Evolutionary conservation across 768 basidiomycete species (phyloP).

Genomic region (Roridomyces roridus): DNA sequence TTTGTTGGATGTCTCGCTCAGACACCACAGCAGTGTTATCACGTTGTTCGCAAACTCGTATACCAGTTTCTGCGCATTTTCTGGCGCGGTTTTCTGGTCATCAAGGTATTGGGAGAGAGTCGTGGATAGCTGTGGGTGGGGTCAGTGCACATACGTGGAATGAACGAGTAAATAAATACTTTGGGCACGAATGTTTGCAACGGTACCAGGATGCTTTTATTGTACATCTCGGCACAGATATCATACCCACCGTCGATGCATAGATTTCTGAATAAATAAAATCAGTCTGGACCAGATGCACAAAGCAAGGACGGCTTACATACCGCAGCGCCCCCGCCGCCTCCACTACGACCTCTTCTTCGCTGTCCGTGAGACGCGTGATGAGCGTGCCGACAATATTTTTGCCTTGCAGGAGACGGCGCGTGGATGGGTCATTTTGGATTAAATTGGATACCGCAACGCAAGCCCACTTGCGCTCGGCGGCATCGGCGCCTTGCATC

Average conservation of each 20-base stretch:
- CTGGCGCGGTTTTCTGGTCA: conserved; percentile 64
- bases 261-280: conserved; percentile 67
- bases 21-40: conserved; percentile 92
- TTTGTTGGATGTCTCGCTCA: conserved; percentile 94
- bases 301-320: conserved; percentile 28
- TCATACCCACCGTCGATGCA: conserved; percentile 96
- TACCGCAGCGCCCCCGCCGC: conserved; percentile 89
- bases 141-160: no score
- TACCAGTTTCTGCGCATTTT: conserved; percentile 76
- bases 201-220: conserved; percentile 88
- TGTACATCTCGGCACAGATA: conserved; percentile 96
- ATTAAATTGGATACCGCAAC: conserved; percentile 96
- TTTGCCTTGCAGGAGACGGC: conserved; percentile 88
- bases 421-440: conserved; percentile 92
- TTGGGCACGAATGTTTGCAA: conserved; percentile 80
- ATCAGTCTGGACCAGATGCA: background rate
- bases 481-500: conserved; percentile 78
- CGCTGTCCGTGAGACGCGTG: conserved; percentile 83
- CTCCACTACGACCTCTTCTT: conserved; percentile 91
- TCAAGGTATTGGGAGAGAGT: conserved; percentile 72
- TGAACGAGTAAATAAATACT: conserved; percentile 55
- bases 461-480: conserved; percentile 94
- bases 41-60: conserved; percentile 92
- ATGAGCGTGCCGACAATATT: conserved; percentile 89
- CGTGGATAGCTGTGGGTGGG: conserved; percentile 83